Percentiles rank a stretch among this genome's conserved stretches.
Conservation (phyloP, 1,139 yeast genomes). For the Kurtzmaniella quercitrusa region DNA sequence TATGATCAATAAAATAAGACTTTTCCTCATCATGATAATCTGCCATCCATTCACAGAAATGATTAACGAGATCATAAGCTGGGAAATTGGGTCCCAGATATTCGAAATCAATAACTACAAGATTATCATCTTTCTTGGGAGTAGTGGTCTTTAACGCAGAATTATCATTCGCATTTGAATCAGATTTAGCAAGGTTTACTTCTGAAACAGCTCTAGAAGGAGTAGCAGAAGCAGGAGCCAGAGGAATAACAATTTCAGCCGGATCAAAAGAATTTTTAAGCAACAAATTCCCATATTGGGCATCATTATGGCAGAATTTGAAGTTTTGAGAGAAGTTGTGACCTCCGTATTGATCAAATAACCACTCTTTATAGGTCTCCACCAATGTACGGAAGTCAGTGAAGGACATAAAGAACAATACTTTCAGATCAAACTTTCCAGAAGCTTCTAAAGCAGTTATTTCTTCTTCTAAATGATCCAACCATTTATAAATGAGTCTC, state of each 20-base stretch:
- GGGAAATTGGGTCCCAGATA: constrained; percentile 93
- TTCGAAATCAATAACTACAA: constrained; percentile 94
- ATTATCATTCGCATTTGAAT: not conserved
- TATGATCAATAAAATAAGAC: constrained; percentile 55
- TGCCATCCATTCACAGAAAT: constrained; percentile 93
- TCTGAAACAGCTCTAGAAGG: constrained; percentile 16
- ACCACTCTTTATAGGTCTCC: constrained; percentile 56
- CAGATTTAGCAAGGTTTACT: constrained; percentile 9
- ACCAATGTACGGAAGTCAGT: constrained; percentile 44
- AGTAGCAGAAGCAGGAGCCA: constrained; percentile 11
- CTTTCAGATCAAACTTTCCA: constrained; percentile 10
- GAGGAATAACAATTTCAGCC: constrained; percentile 28
- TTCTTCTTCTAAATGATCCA: constrained; percentile 46
- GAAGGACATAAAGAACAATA: constrained; percentile 48
- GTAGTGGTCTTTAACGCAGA: constrained; percentile 19
- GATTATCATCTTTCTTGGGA: constrained; percentile 54
- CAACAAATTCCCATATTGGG: constrained; percentile 89
- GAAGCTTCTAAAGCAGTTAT: constrained; percentile 11
- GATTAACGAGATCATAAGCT: constrained; percentile 87
- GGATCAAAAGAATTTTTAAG: constrained; percentile 39
- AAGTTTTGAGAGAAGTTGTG: constrained; percentile 43
- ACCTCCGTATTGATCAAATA: constrained; percentile 49
- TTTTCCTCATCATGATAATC: constrained; percentile 70
- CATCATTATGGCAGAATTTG: constrained; percentile 90
- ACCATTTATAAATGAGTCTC: constrained; percentile 72